Conservation (phyloP, 1,139 yeast genomes). For the Nematodospora anomalae region DNA sequence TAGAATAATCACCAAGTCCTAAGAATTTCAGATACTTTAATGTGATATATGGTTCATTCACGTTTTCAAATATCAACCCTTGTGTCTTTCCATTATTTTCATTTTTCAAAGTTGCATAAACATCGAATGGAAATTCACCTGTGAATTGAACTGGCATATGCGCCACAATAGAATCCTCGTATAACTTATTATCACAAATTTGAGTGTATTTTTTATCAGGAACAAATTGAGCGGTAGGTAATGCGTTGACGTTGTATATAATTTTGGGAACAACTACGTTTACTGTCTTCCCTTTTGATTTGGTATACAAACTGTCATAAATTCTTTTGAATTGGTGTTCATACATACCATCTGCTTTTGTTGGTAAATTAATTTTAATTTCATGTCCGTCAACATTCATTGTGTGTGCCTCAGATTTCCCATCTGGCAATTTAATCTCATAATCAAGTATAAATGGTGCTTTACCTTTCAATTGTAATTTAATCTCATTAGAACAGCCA, state of each 20-base stretch:
- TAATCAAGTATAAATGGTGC: constrained; percentile 77
- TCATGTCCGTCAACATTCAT: constrained; percentile 31
- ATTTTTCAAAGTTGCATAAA: constrained; percentile 55
- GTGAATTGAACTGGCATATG: constrained; percentile 54
- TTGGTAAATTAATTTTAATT: constrained; percentile 33
- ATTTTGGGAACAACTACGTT: constrained; percentile 32
- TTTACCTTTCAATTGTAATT: constrained; percentile 48
- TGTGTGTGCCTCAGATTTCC: constrained; percentile 37
- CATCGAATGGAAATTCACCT: constrained; percentile 67
- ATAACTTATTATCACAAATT: constrained; percentile 59
- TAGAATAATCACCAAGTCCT: constrained; percentile 52
- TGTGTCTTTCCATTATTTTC: constrained; percentile 21
- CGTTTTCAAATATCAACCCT: constrained; percentile 16
- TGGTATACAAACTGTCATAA: constrained; percentile 66
- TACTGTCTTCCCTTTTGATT: constrained; percentile 34
- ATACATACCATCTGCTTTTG: constrained; percentile 53
- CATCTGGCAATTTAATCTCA: constrained; percentile 61
- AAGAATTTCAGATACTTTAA: constrained; percentile 16
- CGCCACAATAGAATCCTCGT: constrained; percentile 21
- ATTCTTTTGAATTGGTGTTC: constrained; percentile 61
- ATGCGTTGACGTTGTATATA: constrained; percentile 57
- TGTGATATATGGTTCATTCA: constrained; percentile 18
- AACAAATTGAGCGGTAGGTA: constrained; percentile 59
- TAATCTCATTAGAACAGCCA: constrained; percentile 25
- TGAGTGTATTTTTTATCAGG: constrained; percentile 47